Conservation (phyloP, 176 grass and related monocot species). For the Hordeum vulgare region DNA sequence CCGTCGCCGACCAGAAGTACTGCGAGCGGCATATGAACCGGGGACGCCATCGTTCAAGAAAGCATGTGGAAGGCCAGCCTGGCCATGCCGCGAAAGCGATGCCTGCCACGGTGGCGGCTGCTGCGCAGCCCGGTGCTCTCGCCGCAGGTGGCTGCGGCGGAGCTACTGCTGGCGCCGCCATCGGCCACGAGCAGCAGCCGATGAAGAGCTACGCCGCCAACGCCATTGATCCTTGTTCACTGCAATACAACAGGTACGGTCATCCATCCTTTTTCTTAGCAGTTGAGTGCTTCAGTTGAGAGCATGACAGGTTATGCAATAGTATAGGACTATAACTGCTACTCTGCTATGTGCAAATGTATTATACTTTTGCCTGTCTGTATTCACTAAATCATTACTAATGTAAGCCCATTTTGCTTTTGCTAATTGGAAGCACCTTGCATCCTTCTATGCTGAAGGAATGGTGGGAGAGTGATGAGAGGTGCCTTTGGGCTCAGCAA, state of each 20-base stretch:
- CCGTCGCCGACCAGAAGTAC: slow-evolving; percentile 97
- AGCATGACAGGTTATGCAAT: neutral
- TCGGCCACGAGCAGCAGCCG: slow-evolving; percentile 29
- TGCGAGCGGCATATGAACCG: slow-evolving; percentile 98
- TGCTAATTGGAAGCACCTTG: neutral
- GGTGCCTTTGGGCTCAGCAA: neutral
- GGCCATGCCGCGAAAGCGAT: slow-evolving; percentile 85
- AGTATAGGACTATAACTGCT: neutral
- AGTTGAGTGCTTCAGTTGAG: neutral
- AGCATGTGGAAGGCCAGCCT: slow-evolving; percentile 98
- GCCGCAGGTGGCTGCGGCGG: slow-evolving; percentile 17
- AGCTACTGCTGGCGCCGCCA: slow-evolving; percentile 22
- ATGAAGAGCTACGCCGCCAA: slow-evolving; percentile 28
- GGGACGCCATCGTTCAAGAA: slow-evolving; percentile 99
- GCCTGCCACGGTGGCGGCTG: slow-evolving; percentile 35
- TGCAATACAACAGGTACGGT: slow-evolving; percentile 47
- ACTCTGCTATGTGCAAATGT: neutral
- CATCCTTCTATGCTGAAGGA: neutral
- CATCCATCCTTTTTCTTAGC: neutral
- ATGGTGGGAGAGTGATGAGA: neutral
- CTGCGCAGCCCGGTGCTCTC: slow-evolving; percentile 41
- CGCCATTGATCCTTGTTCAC: slow-evolving; percentile 32
- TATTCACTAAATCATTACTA: neutral
- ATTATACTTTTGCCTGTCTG: neutral
- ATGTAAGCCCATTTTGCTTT: neutral